These are phyloP conservation scores for Spizellomyces punctatus DNA, from an alignment of 192 early-diverging fungal species.

Conservation along the genomic window DNA sequence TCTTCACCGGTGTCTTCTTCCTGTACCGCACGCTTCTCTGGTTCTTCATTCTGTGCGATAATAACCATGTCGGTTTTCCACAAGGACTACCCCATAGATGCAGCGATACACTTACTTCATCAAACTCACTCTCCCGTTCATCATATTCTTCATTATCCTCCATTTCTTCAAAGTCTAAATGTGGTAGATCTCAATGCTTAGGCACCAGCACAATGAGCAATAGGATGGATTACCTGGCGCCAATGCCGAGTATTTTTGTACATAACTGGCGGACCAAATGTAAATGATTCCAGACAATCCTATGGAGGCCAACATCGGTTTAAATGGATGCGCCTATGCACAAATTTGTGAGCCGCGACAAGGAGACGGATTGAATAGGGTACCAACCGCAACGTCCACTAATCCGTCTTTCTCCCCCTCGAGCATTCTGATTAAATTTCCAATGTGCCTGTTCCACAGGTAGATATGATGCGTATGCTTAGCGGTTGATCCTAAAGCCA, in stretches of 20 bases:
- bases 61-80: neutral
- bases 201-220: neutral
- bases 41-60: neutral
- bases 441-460: slow-evolving; percentile 85
- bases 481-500: slow-evolving; percentile 10
- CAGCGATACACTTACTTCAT: slow-evolving; percentile 53
- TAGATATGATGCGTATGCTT: slow-evolving; percentile 93
- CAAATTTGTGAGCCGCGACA: neutral
- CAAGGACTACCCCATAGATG: neutral
- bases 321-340: slow-evolving; percentile 80
- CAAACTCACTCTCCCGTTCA: slow-evolving; percentile 94
- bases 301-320: slow-evolving; percentile 82
- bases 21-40: neutral
- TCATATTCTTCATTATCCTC: slow-evolving; percentile 95
- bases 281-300: slow-evolving; percentile 81
- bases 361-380: neutral
- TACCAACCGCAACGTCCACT: slow-evolving; percentile 72
- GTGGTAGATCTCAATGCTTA: neutral
- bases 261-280: slow-evolving; percentile 79
- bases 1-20: neutral
- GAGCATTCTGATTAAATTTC: slow-evolving; percentile 85
- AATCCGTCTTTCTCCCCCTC: slow-evolving; percentile 80
- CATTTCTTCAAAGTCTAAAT: slow-evolving; percentile 78
- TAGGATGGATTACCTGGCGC: slow-evolving; percentile 63
- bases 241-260: slow-evolving; percentile 92